Evolutionary conservation across 2,329 filamentous ascomycete species (phyloP), one percentile per base, ranked within the genome.

Genomic region (Cladosporium sp.): DNA sequence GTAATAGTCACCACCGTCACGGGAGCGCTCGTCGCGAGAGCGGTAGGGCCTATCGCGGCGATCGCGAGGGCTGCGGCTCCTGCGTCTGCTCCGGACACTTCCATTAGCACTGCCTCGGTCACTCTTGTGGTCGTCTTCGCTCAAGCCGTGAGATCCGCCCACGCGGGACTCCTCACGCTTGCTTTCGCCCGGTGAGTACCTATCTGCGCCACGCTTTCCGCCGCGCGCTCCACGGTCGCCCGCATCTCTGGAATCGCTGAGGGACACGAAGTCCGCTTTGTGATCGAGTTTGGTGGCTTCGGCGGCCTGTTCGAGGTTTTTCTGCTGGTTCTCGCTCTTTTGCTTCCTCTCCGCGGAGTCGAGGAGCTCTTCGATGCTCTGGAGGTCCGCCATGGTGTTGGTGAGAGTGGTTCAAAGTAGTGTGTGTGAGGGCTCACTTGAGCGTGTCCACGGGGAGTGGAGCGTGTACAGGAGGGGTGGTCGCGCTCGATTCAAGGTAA

Each of bases 351-450:
- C 55, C 28, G 57, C 55, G 40, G 87, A 88, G 72, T 95, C 90
- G 62, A 96, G 83, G 59, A 96, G 81, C 60, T 89, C 89, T 77
- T 96, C 91, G 63, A 96, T 89, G 68, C 52, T 55, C 41, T 56
- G 54, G 46, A 57, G 37, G 42, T 49, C 48, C 31, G 53, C 55
- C 57, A 58, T 58, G 44, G 34, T 54, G 49, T 53, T 44, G 49
- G 49, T 52, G 42, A 45, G 49, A 52, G 37, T 34, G 35, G 14
- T 35, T 46, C 9, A 46, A 41, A 19, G 37, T 46, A 10, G 42
- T 41, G 16, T 45, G 41, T 22, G 44, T 53, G 40, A 42, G 43
- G 43, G 50, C 50, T 46, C 44, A 53, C 50, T 43, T 18, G 48
- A 50, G 48, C 48, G 40, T 43, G n/a, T 35, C 40, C 37, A 40